A percentile compares a stretch with the other conserved stretches of the same genome.
These are phyloP conservation scores for Candida multigemmis DNA, from an alignment of 805 yeast genomes.

Conservation along the genomic window DNA sequence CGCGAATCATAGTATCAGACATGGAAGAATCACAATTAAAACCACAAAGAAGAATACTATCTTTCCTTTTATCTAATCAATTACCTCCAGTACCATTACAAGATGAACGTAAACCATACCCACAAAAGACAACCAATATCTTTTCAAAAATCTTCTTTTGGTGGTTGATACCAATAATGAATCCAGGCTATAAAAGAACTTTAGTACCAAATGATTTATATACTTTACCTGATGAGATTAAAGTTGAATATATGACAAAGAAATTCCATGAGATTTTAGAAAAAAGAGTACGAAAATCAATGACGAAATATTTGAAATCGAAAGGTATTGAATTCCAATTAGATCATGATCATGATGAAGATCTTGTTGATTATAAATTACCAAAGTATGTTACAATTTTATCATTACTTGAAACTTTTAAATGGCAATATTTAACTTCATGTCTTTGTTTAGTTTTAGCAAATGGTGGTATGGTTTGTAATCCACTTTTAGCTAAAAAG, in stretches of 20 bases:
- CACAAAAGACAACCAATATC: slow-evolving; percentile 27
- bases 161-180: slow-evolving; percentile 62
- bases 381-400: slow-evolving; percentile 10
- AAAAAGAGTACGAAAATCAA: background rate
- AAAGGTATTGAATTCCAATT: slow-evolving; percentile 1
- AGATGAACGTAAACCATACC: slow-evolving; percentile 40
- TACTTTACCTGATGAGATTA: slow-evolving; percentile 22
- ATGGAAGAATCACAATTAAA: slow-evolving; percentile 6
- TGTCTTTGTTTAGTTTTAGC: slow-evolving; percentile 18
- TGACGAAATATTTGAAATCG: slow-evolving; percentile 1
- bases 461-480: slow-evolving; percentile 13
- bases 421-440: slow-evolving; percentile 8
- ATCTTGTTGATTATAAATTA: slow-evolving; percentile 20
- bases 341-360: slow-evolving; percentile 11
- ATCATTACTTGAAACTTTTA: slow-evolving; percentile 5
- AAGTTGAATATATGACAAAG: slow-evolving; percentile 21
- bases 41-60: slow-evolving; percentile 24
- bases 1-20: slow-evolving; percentile 1
- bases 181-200: slow-evolving; percentile 65
- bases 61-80: slow-evolving; percentile 22
- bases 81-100: slow-evolving; percentile 48
- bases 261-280: slow-evolving; percentile 13
- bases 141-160: slow-evolving; percentile 43
- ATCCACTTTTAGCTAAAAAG: slow-evolving; percentile 28
- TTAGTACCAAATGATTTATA: slow-evolving; percentile 56